Conservation (phyloP, 2,329 filamentous ascomycete genomes). For the Ophiosphaerella korrae region DNA sequence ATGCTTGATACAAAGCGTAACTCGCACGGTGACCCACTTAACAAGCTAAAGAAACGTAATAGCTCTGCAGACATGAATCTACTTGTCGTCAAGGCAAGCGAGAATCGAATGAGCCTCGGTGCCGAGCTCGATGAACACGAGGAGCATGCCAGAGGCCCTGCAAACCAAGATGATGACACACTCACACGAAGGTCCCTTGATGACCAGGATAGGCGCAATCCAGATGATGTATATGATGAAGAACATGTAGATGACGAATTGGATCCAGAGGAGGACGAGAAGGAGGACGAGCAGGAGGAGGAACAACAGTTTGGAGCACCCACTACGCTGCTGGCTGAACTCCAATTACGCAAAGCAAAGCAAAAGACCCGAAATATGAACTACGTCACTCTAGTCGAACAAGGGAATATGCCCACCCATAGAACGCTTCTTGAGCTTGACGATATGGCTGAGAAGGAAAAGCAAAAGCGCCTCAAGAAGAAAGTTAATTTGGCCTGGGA, state of each 20-base stretch:
- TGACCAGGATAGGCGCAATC: conserved; percentile 17
- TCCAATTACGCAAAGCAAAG: conserved; percentile 88
- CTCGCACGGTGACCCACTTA: conserved; percentile 43
- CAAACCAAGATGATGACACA: conserved; percentile 19
- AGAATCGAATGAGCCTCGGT: conserved; percentile 45
- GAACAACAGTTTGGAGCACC: conserved; percentile 70
- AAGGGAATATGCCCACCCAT: conserved; percentile 70
- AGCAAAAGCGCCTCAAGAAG: conserved; percentile 72
- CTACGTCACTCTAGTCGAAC: conserved; percentile 65
- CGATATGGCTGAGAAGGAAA: conserved; percentile 84
- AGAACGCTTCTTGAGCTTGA: conserved; percentile 90
- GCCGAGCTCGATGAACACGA: conserved; percentile 38
- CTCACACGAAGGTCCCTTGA: conserved; percentile 20
- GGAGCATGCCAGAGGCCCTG: conserved; percentile 38
- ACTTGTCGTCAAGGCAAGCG: conserved; percentile 37
- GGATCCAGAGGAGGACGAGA: conserved; percentile 48
- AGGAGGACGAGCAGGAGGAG: conserved; percentile 42
- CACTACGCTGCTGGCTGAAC: conserved; percentile 88
- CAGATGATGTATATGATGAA: conserved; percentile 47
- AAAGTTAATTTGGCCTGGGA: conserved; percentile 93
- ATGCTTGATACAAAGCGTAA: conserved; percentile 46
- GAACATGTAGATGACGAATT: conserved; percentile 52
- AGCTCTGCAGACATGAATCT: conserved; percentile 46
- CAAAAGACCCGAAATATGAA: conserved; percentile 79
- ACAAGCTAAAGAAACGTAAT: conserved; percentile 50